A percentile compares a stretch with the other conserved stretches of the same genome.
Conservation (phyloP, 352 stramenopile species). For the Blastocystis sp. region DNA sequence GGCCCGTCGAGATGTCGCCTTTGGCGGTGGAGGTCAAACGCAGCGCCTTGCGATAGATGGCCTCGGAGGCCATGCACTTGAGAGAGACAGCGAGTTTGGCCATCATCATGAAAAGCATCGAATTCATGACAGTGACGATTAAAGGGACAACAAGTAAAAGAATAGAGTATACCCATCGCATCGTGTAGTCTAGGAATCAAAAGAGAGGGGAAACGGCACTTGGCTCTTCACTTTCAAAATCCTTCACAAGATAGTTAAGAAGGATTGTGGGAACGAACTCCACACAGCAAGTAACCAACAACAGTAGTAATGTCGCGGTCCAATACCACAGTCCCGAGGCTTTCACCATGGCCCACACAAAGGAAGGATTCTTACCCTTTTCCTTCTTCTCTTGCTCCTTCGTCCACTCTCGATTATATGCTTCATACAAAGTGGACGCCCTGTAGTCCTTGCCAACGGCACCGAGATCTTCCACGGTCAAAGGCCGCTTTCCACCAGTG, state of each 20-base stretch:
- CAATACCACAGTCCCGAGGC: constrained; percentile 6
- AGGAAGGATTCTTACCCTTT: neutral
- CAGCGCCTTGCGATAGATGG: constrained; percentile 75
- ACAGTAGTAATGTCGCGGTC: neutral
- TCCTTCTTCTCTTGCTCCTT: neutral
- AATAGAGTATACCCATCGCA: constrained; percentile 38
- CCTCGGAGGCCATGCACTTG: constrained; percentile 49
- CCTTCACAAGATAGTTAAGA: constrained; percentile 7
- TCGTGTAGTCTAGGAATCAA: neutral
- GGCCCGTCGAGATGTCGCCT: constrained; percentile 69
- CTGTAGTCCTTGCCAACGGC: neutral
- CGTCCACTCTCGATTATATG: neutral
- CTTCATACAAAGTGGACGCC: neutral
- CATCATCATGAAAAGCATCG: constrained; percentile 57
- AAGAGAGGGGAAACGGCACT: neutral
- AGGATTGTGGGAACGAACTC: constrained; percentile 55
- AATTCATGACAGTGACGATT: constrained; percentile 57
- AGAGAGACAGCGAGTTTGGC: constrained; percentile 41
- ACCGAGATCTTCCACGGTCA: constrained; percentile 25
- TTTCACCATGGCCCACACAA: constrained; percentile 32
- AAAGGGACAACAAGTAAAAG: constrained; percentile 50
- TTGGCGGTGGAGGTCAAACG: constrained; percentile 72
- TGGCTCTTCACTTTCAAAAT: constrained; percentile 23
- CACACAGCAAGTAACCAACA: constrained; percentile 22
- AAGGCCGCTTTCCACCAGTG: constrained; percentile 21